phyloP scores from a whole-genome alignment of 2,329 filamentous ascomycete species.

The Trichoderma semiorbis region DNA sequence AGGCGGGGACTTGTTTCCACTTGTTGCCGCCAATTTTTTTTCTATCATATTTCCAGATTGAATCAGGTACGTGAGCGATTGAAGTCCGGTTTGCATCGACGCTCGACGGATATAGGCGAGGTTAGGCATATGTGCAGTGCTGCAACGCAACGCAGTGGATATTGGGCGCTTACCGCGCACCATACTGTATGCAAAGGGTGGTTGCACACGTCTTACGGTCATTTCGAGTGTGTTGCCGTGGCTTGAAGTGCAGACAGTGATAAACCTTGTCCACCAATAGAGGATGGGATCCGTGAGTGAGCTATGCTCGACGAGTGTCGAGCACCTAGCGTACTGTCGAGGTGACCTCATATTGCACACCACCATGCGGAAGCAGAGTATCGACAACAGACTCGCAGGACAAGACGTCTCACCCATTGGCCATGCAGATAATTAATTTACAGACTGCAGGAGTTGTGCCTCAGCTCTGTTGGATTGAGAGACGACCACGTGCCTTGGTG shows the following conservation, averaged over 20 bases:
- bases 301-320: background rate
- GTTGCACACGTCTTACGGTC: constrained; percentile 7
- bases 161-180: constrained; percentile 12
- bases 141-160: background rate
- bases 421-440: background rate
- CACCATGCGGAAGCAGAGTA: constrained; percentile 1
- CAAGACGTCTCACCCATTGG: background rate
- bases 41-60: background rate
- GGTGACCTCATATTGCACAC: constrained; percentile 8
- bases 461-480: background rate
- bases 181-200: background rate
- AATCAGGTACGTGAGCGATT: background rate
- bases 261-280: background rate
- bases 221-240: background rate
- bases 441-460: background rate
- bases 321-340: background rate
- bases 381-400: background rate
- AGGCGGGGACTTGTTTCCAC: background rate
- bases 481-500: constrained; percentile 4
- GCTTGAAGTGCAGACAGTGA: background rate
- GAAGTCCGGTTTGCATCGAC: background rate
- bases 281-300: background rate
- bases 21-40: background rate
- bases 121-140: background rate
- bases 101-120: background rate